These are phyloP conservation scores for Pleoardoris graminearum DNA, from an alignment of 2,329 filamentous ascomycete species.

Conservation along the genomic window DNA sequence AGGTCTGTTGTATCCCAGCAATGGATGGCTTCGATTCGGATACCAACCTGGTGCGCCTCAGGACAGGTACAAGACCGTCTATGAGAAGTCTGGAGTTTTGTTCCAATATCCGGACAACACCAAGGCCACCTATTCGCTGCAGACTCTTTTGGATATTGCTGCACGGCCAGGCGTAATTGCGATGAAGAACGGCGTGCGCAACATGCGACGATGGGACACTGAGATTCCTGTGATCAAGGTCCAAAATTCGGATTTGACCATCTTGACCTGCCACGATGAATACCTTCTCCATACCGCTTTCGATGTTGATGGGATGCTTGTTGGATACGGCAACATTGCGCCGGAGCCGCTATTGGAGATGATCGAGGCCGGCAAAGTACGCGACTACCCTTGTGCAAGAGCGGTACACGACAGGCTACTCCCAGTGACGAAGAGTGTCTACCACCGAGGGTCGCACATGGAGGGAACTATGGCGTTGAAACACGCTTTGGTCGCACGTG, in stretches of 20 bases:
- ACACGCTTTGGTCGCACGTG: constrained; percentile 56
- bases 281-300: constrained; percentile 58
- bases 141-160: constrained; percentile 58
- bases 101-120: constrained; percentile 60
- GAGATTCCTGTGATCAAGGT: constrained; percentile 58
- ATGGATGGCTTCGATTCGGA: constrained; percentile 60
- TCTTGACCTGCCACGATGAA: constrained; percentile 58
- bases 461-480: constrained; percentile 58
- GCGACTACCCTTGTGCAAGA: constrained; percentile 54
- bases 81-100: constrained; percentile 55
- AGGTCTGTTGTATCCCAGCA: constrained; percentile 57
- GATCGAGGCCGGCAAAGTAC: constrained; percentile 56
- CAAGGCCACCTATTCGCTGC: constrained; percentile 56
- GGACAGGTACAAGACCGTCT: constrained; percentile 56
- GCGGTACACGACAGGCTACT: constrained; percentile 56
- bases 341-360: constrained; percentile 56
- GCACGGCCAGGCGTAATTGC: constrained; percentile 58
- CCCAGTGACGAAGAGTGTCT: constrained; percentile 58
- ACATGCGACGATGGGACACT: constrained; percentile 61
- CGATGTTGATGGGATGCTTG: constrained; percentile 58
- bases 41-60: constrained; percentile 58
- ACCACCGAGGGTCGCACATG: constrained; percentile 60
- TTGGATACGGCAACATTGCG: constrained; percentile 59
- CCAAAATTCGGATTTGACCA: constrained; percentile 55
- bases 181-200: constrained; percentile 62